These are phyloP conservation scores for Populus hybrid DNA, from an alignment of 441 rosid species.

Conservation along the genomic window DNA sequence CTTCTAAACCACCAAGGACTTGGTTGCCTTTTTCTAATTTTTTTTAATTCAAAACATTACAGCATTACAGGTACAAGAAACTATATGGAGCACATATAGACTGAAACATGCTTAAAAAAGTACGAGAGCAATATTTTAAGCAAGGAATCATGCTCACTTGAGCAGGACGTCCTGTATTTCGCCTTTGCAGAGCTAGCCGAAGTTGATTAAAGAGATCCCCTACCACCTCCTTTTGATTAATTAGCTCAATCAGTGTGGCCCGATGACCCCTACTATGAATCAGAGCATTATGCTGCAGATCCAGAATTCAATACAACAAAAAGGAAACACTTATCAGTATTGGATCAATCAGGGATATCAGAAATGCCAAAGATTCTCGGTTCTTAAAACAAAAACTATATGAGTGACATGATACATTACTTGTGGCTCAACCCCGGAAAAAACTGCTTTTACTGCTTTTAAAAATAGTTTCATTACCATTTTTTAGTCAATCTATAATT, in stretches of 20 bases:
- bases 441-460: not conserved
- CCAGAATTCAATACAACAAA: conserved; percentile 12
- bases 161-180: conserved; percentile 78
- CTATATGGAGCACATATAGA: not conserved
- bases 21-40: too few relatives aligned
- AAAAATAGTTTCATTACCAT: not conserved
- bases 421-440: not conserved
- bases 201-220: conserved; percentile 97
- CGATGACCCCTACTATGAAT: conserved; percentile 64
- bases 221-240: conserved; percentile 84
- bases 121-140: not conserved
- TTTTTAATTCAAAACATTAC: too few relatives aligned
- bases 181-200: conserved; percentile 81
- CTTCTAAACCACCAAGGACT: too few relatives aligned
- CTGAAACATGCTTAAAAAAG: conserved; percentile 10
- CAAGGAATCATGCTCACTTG: conserved; percentile 52
- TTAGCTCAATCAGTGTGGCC: conserved; percentile 70
- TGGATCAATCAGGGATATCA: not conserved
- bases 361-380: not conserved
- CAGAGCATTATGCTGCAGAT: conserved; percentile 75
- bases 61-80: not conserved
- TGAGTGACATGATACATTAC: not conserved
- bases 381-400: not conserved
- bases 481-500: not conserved
- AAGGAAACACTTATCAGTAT: conserved; percentile 14